Conservation (phyloP, 2,329 filamentous ascomycete genomes). For the Aureobasidium leucospermi region DNA sequence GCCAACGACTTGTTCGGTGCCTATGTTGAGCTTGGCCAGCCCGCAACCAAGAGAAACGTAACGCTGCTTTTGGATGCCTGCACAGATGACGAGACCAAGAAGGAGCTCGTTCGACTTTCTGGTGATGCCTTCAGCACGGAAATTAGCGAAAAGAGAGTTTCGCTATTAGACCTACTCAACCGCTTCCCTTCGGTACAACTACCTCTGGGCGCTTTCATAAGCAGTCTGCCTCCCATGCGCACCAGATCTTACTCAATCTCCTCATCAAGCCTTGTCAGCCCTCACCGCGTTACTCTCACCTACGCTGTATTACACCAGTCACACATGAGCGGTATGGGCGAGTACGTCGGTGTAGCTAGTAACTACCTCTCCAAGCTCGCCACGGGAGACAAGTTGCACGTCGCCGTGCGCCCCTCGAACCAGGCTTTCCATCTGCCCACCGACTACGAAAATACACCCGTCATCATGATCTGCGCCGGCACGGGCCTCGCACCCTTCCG, state of each 20-base stretch:
- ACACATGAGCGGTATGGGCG: conserved; percentile 21
- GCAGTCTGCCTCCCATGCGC: conserved; percentile 69
- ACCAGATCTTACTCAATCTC: conserved; percentile 29
- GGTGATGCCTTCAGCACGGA: conserved; percentile 32
- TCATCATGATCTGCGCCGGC: conserved; percentile 97
- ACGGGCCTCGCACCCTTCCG: conserved; percentile 98
- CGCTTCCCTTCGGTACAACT: conserved; percentile 53
- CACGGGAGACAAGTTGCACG: conserved; percentile 36
- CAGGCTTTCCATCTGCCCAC: conserved; percentile 38
- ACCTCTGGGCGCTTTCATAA: conserved; percentile 59
- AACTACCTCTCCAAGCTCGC: conserved; percentile 35
- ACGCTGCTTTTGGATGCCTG: conserved; percentile 43
- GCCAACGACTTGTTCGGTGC: conserved; percentile 58
- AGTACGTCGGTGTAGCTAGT: conserved; percentile 37
- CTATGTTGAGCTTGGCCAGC: conserved; percentile 67
- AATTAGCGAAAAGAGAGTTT: conserved; percentile 37
- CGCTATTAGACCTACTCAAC: conserved; percentile 63
- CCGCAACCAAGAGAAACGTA: conserved; percentile 59
- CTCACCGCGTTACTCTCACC: conserved; percentile 45
- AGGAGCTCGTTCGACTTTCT: conserved; percentile 42
- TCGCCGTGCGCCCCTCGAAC: conserved; percentile 34
- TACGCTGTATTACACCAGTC: conserved; percentile 48
- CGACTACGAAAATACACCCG: conserved; percentile 32
- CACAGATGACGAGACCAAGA: conserved; percentile 42
- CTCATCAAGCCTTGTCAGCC: conserved; percentile 26